These are phyloP conservation scores for Pinus albicaulis DNA, from an alignment of 75 land plant genomes.

Conservation along the genomic window DNA sequence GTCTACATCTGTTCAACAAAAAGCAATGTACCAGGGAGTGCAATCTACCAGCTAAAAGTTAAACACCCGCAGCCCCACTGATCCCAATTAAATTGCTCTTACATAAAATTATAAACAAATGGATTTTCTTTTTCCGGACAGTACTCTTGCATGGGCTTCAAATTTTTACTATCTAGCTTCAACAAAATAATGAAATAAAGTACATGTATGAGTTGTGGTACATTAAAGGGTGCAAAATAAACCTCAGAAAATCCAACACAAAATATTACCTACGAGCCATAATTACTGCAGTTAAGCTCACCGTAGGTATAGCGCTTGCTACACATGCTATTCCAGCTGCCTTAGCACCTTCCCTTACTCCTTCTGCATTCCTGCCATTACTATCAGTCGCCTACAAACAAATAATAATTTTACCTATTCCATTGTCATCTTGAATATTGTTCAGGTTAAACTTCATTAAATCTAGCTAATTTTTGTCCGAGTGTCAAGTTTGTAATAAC, in stretches of 20 bases:
- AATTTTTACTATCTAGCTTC: background rate
- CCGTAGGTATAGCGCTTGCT: constrained; percentile 66
- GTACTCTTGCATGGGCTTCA: background rate
- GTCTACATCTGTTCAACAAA: background rate
- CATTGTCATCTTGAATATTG: too few species aligned
- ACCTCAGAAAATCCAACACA: background rate
- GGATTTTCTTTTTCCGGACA: background rate
- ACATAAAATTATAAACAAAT: background rate
- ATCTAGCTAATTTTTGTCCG: too few species aligned
- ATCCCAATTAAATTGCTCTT: background rate
- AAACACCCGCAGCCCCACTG: background rate
- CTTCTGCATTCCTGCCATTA: constrained; percentile 37
- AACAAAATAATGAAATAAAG: background rate
- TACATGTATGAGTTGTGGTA: background rate
- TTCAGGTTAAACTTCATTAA: too few species aligned
- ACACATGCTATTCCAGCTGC: constrained; percentile 56
- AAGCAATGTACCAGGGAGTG: background rate
- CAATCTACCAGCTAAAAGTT: background rate
- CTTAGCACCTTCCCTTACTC: constrained; percentile 60
- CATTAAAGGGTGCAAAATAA: background rate
- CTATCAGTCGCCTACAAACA: too few species aligned
- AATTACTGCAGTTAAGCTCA: constrained; percentile 13
- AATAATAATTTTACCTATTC: too few species aligned
- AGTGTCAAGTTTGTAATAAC: too few species aligned
- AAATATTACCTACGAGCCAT: background rate